These are phyloP conservation scores for Aspergillus amoenus DNA, from an alignment of 2,329 filamentous ascomycete species.

Conservation along the genomic window DNA sequence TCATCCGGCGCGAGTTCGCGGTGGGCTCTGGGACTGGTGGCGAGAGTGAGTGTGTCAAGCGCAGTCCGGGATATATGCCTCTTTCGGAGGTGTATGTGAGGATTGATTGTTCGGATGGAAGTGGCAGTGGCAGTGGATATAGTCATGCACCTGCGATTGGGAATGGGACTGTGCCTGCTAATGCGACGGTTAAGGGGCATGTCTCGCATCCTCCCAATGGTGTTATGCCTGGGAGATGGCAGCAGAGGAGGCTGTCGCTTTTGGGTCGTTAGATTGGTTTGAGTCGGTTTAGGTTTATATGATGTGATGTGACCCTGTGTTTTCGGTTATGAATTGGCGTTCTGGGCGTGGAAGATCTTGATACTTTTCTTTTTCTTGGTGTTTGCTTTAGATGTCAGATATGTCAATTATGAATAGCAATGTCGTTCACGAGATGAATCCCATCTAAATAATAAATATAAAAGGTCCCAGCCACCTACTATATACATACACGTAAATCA, in stretches of 20 bases:
- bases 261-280: neutral
- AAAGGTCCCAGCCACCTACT: neutral
- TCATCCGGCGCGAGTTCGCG: conserved; percentile 24
- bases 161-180: neutral
- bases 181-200: neutral
- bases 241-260: conserved; percentile 2
- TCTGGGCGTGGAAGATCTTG: too few species aligned
- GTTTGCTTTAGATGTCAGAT: neutral
- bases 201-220: neutral
- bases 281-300: neutral
- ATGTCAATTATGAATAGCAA: neutral
- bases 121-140: neutral
- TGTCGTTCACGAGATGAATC: neutral
- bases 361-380: too few species aligned
- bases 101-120: conserved; percentile 26
- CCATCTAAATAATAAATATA: neutral
- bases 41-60: conserved; percentile 24
- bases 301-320: too few species aligned
- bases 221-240: conserved; percentile 1
- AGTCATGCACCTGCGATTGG: neutral
- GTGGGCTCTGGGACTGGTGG: neutral
- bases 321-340: too few species aligned
- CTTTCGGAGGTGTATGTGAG: conserved; percentile 32
- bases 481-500: neutral
- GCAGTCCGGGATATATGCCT: conserved; percentile 21